Conservation (phyloP, 1,284 basidiomycete species). For the Mrakiaceae sp. region DNA sequence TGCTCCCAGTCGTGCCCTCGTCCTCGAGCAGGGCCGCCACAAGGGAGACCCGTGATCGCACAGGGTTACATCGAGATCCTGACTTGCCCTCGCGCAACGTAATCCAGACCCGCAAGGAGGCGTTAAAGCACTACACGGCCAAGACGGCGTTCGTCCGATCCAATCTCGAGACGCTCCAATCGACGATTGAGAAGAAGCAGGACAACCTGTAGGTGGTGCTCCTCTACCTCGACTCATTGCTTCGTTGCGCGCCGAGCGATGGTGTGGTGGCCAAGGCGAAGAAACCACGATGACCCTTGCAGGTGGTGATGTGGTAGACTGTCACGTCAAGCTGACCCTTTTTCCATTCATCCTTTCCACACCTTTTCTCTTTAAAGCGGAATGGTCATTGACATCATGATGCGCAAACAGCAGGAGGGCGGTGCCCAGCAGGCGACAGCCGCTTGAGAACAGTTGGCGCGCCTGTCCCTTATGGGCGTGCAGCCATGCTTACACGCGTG, state of each 20-base stretch:
- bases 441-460: too few relatives aligned
- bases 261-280: too few relatives aligned
- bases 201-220: slow-evolving; percentile 69
- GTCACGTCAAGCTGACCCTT: not conserved
- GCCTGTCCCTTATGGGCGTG: too few relatives aligned
- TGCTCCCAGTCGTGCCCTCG: slow-evolving; percentile 9
- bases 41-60: not conserved
- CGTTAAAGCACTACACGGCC: slow-evolving; percentile 57
- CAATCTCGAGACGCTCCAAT: slow-evolving; percentile 71
- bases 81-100: not conserved
- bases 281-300: too few relatives aligned
- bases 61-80: too few relatives aligned
- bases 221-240: slow-evolving; percentile 19
- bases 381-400: not conserved
- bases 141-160: slow-evolving; percentile 67
- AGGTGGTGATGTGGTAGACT: too few relatives aligned
- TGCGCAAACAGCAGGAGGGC: not conserved
- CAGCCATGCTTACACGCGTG: too few relatives aligned
- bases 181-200: slow-evolving; percentile 76
- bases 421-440: too few relatives aligned
- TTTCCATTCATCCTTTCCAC: not conserved
- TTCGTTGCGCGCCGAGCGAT: not conserved
- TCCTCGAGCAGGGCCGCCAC: not conserved
- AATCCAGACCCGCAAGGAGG: slow-evolving; percentile 61
- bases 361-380: too few relatives aligned